Base-by-base conservation (phyloP, 768 basidiomycete species). In the Xanthoconium stramineum region DNA sequence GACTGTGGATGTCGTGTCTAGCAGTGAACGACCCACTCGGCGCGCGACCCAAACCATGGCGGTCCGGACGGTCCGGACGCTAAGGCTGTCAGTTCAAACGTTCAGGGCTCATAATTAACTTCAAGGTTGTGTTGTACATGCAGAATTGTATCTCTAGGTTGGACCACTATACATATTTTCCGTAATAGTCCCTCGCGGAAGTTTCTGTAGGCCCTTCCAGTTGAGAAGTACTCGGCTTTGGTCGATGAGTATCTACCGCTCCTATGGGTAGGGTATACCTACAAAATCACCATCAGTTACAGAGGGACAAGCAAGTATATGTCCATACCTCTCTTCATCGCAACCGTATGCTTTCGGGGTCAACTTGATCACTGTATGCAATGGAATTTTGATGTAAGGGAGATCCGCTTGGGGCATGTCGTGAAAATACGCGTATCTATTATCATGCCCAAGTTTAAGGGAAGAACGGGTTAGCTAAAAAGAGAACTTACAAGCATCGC, bases 281-380 rank as follows among this genome's bases (percentile, higher is more conserved):
- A 52, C 24, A 40, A 40, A 28, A 48, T 35, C 20, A n/a, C 49
- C 17, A 29, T 61, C 7, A 64, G 44, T 28, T 14, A 50, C 14
- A 30, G 45, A 1, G 43, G 20, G 35, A 13, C 0, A 30, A 36
- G 0, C n/a, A 4, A 3, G 20, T 5, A 40, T 37, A n/a, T 13
- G 17, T 54, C 50, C 76, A 46, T 53, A 88, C 89, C 95, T 81
- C 70, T 95, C 94, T 70, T 99, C 97, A 69, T 98, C 94, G 76
- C 96, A 98, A 38, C 97, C 97, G 70, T 98, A 99, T 1, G 97
- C 97, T 68, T 92, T 94, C 11, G 97, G 97, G 1, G 96, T 98
- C 45, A 99, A 80, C 74, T 98, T 98, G 72, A 99, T 97, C 37
- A 99, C 89, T 0, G 96, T 99, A 69, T 99, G 97, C 53, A 96